Conservation (phyloP, 1,284 basidiomycete genomes). For the Ganoderma boninense region DNA sequence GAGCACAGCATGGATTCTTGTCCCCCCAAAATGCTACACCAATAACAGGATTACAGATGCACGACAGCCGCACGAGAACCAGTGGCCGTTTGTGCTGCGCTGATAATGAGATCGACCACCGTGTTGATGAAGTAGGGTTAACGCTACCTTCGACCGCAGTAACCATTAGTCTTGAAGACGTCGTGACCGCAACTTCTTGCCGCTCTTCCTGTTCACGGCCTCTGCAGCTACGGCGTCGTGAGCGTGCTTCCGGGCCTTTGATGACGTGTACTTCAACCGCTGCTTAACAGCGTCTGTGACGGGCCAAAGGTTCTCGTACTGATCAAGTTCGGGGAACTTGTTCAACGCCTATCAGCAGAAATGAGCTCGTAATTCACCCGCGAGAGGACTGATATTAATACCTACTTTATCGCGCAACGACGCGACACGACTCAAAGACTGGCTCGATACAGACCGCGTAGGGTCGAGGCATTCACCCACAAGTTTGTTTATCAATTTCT, state of each 20-base stretch:
- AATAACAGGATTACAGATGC: too few relatives aligned
- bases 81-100: too few relatives aligned
- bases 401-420: neutral
- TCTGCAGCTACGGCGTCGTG: neutral
- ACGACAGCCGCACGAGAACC: too few relatives aligned
- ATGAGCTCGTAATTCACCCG: neutral
- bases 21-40: too few relatives aligned
- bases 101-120: too few relatives aligned
- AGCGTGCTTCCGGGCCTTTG: neutral
- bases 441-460: neutral
- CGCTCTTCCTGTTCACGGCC: neutral
- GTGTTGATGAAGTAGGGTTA: too few relatives aligned
- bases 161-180: neutral
- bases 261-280: neutral
- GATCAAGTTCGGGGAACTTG: neutral
- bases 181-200: neutral
- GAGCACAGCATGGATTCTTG: too few relatives aligned
- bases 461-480: neutral
- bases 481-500: neutral
- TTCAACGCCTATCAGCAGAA: neutral
- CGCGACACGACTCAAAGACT: neutral
- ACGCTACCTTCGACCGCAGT: too few relatives aligned
- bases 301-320: neutral
- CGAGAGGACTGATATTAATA: neutral
- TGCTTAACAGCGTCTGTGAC: neutral